Base-by-base conservation (phyloP, 768 basidiomycete genomes). In the Agaricus sinodeliciosus region DNA sequence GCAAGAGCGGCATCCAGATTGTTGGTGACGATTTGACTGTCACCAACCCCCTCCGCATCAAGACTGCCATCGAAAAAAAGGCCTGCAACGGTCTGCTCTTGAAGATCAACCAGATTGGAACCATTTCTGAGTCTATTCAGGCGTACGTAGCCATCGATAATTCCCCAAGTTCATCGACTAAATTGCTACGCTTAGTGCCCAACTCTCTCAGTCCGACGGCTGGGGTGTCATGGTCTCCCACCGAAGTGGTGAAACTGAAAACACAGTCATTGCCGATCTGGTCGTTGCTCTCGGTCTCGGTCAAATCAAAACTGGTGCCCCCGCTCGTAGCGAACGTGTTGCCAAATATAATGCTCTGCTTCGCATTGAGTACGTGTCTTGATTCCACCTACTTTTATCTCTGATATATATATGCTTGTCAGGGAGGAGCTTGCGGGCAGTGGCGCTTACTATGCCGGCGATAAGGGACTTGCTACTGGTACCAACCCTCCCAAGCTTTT, bases 141-240 rank as follows among this genome's bases (percentile, higher is more conserved):
- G 95, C 95, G 92, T 95, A 63, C 55, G 91, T 82, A 22, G 13
- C 37, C 40, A 34, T 43, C 34, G 18, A 25, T 36, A 49, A 5
- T 45, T 9, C 31, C 11, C 31, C 31, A 31, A 31, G 8, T 31
- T 19, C 27, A 31, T 37, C 7, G 51, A 48, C 56, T 31, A 3
- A 31, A 31, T 0, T 28, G 2, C 11, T 31, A 31, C 31, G 2
- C 7, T 0, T 31, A 95, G 92, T 67, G 92, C 94, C 55, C 94
- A 97, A 71, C 90, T 99, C 63, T 69, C 94, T 45, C 93, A 96
- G 70, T 91, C 90, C 36, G 91, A 92, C 64, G 89, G 89, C 50
- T 99, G 96, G 96, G 94, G 94, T 69, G 90, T 97, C 73, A 99
- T 99, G 96, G 86, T 95, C 70, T 97, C 94, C 49, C 96, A 98